Evolutionary conservation across 306 rosid genomes (phyloP), one percentile per base, ranked within the genome.

Genomic region (Mimosa bimucronata): DNA sequence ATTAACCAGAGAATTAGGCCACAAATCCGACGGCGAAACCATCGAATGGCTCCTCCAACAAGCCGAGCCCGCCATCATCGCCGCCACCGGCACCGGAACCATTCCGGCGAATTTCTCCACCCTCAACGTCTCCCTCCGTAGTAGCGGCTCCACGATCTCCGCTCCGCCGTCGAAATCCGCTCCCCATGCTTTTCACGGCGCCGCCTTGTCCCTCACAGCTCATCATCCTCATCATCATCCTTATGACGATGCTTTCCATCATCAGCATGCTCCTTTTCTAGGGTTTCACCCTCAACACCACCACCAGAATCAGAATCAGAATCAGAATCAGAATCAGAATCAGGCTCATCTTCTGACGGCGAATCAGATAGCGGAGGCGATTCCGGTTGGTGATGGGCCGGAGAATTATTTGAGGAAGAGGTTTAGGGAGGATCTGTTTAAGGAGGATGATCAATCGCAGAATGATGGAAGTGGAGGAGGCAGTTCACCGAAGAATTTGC

Each of bases 1-100:
- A 19, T 75, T 94, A 82, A 94, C 98, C 0, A 76, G 98, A 69
- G 98, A 94, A 87, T 81, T 94, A 83, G 89, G 97, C 0, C 94
- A 94, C 69, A 94, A 94, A 79, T 94, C 98, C 9, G 98, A 94
- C 80, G 98, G 98, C 1, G 98, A 94, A 79, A 94, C 98, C 0
- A 90, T 94, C 45, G 98, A 90, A 74, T 94, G 98, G 98, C 88
- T 94, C 1, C 93, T 94, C 4, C 98, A 94, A 67, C 98, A 94
- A 72, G 98, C 98, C 0, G 98, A 94, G 74, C 97, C 89, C 0
- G 97, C 98, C 0, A 94, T 94, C 76, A 85, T 92, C 66, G 92
- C 97, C 2, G 83, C 97, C 57, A 94, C 98, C 0, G 98, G 98
- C 0, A 94, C 97, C 3, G 98, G 98, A 9, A 94, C 98, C 0